phyloP scores from a whole-genome alignment of 306 rosid species.

The Pyrus betulifolia region DNA sequence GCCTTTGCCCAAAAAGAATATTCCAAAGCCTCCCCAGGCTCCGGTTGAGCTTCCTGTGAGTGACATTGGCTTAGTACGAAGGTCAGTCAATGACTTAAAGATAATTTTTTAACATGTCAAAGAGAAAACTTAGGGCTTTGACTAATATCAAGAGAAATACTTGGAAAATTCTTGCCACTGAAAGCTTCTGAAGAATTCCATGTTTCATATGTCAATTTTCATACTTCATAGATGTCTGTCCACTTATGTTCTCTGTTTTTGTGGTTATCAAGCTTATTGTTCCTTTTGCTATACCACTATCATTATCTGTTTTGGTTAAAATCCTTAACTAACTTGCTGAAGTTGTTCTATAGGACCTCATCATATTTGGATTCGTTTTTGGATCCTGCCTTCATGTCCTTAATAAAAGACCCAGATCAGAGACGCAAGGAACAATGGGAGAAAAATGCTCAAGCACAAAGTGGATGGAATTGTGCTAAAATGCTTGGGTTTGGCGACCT shows the following conservation, averaged over 20 bases:
- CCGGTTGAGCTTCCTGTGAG: slow-evolving; percentile 67
- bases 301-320: slow-evolving; percentile 1
- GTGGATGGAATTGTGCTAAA: slow-evolving; percentile 72
- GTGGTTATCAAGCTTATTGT: slow-evolving; percentile 1
- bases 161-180: background rate
- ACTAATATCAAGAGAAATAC: background rate
- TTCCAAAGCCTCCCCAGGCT: slow-evolving; percentile 41
- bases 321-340: slow-evolving; percentile 2
- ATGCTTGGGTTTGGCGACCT: slow-evolving; percentile 88
- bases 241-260: background rate
- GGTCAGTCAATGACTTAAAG: slow-evolving; percentile 37
- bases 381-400: slow-evolving; percentile 99
- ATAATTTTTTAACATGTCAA: background rate
- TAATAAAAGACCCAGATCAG: slow-evolving; percentile 96
- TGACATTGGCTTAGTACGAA: slow-evolving; percentile 60
- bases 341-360: slow-evolving; percentile 53
- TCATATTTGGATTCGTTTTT: slow-evolving; percentile 70
- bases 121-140: background rate
- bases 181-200: background rate
- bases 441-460: slow-evolving; percentile 84
- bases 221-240: background rate
- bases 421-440: slow-evolving; percentile 97
- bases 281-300: background rate
- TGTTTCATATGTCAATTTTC: background rate
- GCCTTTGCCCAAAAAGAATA: slow-evolving; percentile 67